Percentiles rank a stretch among this genome's conserved stretches.
These are phyloP conservation scores for Serendipita sp. DNA, from an alignment of 768 basidiomycete species.

Conservation along the genomic window DNA sequence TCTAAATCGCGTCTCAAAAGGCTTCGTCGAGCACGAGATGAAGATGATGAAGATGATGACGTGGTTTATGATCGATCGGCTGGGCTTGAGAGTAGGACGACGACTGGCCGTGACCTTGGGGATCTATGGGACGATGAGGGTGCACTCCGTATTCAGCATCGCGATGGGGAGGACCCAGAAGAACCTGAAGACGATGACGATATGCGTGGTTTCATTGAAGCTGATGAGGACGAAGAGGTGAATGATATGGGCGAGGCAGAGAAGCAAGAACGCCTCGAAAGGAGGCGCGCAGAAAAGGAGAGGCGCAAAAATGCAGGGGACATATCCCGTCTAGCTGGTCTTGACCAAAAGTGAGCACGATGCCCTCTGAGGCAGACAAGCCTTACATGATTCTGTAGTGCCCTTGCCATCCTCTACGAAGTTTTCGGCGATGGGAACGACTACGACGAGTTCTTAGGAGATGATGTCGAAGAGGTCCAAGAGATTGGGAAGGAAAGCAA, in stretches of 20 bases:
- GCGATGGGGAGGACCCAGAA: not conserved
- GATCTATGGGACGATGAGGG: constrained; percentile 78
- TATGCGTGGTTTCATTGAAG: constrained; percentile 24
- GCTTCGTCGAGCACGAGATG: constrained; percentile 56
- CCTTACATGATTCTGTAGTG: constrained; percentile 11
- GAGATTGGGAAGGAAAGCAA: constrained; percentile 63
- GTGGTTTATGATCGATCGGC: constrained; percentile 70
- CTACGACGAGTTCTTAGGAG: constrained; percentile 85
- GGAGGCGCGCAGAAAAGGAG: constrained; percentile 50
- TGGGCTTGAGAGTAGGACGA: constrained; percentile 30
- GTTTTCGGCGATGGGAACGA: constrained; percentile 95
- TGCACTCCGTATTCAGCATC: constrained; percentile 10
- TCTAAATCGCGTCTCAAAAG: constrained; percentile 52
- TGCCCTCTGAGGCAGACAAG: not conserved
- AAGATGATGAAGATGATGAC: constrained; percentile 34
- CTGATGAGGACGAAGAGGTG: constrained; percentile 62
- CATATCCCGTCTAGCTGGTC: constrained; percentile 58
- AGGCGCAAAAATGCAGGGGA: constrained; percentile 50
- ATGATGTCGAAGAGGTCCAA: constrained; percentile 45
- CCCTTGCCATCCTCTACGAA: constrained; percentile 61
- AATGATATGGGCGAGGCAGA: constrained; percentile 64
- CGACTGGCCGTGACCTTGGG: constrained; percentile 38
- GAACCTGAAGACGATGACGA: constrained; percentile 10
- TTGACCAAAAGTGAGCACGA: constrained; percentile 59
- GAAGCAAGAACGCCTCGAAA: constrained; percentile 55